Conservation (phyloP, 768 basidiomycete species). For the Pholiota microspora region DNA sequence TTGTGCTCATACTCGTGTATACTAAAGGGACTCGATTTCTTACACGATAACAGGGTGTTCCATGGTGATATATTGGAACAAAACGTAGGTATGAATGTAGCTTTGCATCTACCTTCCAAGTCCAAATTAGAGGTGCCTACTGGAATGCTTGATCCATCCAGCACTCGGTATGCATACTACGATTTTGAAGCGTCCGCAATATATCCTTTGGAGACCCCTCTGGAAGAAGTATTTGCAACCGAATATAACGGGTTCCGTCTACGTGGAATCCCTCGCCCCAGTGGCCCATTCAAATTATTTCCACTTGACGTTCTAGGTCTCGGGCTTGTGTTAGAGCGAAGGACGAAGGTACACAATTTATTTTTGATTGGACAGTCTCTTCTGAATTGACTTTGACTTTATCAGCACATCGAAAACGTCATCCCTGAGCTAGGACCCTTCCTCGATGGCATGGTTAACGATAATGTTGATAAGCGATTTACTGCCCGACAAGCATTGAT, state of each 20-base stretch:
- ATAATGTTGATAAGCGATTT: neutral
- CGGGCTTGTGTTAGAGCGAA: neutral
- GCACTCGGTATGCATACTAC: constrained; percentile 6
- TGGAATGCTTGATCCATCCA: neutral
- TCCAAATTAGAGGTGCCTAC: neutral
- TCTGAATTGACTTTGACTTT: too few species aligned
- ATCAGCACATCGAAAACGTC: neutral
- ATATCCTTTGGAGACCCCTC: neutral
- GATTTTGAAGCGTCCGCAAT: constrained; percentile 9
- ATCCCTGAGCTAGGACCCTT: neutral
- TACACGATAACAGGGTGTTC: too few species aligned
- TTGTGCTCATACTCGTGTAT: too few species aligned
- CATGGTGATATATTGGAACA: constrained; percentile 12
- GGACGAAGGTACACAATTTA: neutral
- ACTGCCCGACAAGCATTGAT: neutral
- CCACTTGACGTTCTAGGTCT: constrained; percentile 1
- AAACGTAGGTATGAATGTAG: constrained; percentile 15
- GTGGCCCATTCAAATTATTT: constrained; percentile 5
- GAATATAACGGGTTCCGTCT: neutral
- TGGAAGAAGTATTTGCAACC: neutral
- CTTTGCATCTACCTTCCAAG: neutral
- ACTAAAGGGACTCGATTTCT: too few species aligned
- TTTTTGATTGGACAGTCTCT: too few species aligned
- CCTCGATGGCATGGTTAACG: neutral
- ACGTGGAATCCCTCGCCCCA: neutral